phyloP scores from a whole-genome alignment of 2,329 filamentous ascomycete species.

The Sclerotinia sclerotiorum region DNA sequence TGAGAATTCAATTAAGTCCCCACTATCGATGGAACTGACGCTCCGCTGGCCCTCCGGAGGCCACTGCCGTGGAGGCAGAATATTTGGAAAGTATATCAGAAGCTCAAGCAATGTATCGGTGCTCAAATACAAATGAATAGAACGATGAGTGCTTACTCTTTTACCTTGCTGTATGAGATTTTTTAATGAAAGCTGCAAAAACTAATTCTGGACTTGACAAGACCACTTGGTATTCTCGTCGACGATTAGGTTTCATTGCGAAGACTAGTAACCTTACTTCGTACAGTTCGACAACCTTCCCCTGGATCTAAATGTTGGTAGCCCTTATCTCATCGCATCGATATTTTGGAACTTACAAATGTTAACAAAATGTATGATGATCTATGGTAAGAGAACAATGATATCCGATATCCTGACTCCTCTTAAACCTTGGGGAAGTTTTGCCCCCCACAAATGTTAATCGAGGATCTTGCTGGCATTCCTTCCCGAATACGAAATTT shows the following conservation, averaged over 20 bases:
- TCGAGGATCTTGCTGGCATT: too few relatives aligned
- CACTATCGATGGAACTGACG: neutral
- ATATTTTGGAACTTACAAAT: neutral
- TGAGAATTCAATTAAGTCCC: neutral
- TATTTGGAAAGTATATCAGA: neutral
- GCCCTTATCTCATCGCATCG: neutral
- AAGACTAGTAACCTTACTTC: neutral
- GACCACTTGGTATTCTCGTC: neutral
- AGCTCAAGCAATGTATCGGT: neutral
- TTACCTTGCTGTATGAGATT: neutral
- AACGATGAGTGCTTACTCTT: neutral
- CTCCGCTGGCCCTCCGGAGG: conserved; percentile 1
- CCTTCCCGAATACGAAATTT: neutral
- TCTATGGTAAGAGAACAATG: too few relatives aligned
- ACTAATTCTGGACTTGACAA: neutral
- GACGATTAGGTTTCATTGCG: neutral
- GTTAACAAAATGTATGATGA: too few relatives aligned
- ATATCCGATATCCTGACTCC: too few relatives aligned
- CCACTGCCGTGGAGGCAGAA: conserved; percentile 9
- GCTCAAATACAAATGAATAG: too few relatives aligned
- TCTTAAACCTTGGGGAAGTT: too few relatives aligned
- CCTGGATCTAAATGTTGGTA: neutral
- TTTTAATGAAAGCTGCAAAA: neutral
- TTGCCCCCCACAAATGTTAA: too few relatives aligned
- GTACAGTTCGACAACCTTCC: neutral